phyloP scores from a whole-genome alignment of 1,139 yeast genomes.

The Candida tetrigidarum region DNA sequence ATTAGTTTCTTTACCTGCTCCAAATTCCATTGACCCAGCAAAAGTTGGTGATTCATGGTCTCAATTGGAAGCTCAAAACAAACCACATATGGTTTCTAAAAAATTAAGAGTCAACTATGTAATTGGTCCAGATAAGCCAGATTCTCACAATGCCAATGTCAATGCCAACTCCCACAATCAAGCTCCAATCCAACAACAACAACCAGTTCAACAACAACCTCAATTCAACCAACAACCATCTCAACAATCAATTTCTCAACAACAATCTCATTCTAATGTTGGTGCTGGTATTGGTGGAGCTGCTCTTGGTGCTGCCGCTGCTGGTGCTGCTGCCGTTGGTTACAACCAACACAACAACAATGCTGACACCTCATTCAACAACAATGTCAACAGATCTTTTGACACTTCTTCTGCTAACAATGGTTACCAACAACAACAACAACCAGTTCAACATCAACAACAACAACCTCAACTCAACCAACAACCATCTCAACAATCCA shows the following conservation, averaged over 20 bases:
- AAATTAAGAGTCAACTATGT: slow-evolving; percentile 79
- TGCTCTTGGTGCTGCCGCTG: slow-evolving; percentile 21
- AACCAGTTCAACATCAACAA: slow-evolving; percentile 9
- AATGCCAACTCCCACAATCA: slow-evolving; percentile 12
- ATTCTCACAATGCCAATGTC: slow-evolving; percentile 16
- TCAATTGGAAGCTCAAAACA: slow-evolving; percentile 64
- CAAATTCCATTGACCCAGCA: slow-evolving; percentile 56
- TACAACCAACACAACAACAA: slow-evolving; percentile 15
- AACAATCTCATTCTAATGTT: slow-evolving; percentile 14
- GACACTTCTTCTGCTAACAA: slow-evolving; percentile 17
- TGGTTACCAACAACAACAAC: slow-evolving; percentile 13
- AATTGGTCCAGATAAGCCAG: slow-evolving; percentile 28
- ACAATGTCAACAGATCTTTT: slow-evolving; percentile 16
- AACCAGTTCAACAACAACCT: slow-evolving; percentile 9
- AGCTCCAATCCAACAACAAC: slow-evolving; percentile 9
- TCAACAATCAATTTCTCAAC: slow-evolving; percentile 7
- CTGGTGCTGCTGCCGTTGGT: slow-evolving; percentile 21
- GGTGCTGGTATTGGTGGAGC: slow-evolving; percentile 16
- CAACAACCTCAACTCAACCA: slow-evolving; percentile 10
- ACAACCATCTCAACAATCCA: slow-evolving; percentile 7
- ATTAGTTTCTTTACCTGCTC: slow-evolving; percentile 83
- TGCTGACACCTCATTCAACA: slow-evolving; percentile 13
- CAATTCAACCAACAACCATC: slow-evolving; percentile 10
- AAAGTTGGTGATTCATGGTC: slow-evolving; percentile 76
- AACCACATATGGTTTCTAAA: slow-evolving; percentile 63